These are phyloP conservation scores for Arthrobotrys musiformis DNA, from an alignment of 2,329 filamentous ascomycete genomes.

Conservation along the genomic window DNA sequence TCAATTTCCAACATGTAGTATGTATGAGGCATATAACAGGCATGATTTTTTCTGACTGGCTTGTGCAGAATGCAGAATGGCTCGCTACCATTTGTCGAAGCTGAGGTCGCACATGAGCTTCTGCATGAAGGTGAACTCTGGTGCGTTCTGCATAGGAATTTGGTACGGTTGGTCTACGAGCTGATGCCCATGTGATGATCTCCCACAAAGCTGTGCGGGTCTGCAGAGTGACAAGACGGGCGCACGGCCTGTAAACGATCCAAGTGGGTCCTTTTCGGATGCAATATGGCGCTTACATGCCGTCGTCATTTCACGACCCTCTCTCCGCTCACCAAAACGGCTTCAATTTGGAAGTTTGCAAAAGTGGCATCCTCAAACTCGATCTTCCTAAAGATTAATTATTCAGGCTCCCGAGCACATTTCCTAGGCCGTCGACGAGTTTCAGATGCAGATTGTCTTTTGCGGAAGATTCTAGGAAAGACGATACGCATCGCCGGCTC, in stretches of 20 bases:
- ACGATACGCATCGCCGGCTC: conserved; percentile 42
- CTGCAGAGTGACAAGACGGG: conserved; percentile 46
- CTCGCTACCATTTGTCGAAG: conserved; percentile 40
- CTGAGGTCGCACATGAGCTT: conserved; percentile 46
- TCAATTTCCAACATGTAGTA: background rate
- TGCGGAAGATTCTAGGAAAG: conserved; percentile 37
- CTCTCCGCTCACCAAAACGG: background rate
- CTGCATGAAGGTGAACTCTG: conserved; percentile 35
- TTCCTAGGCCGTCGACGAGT: conserved; percentile 39
- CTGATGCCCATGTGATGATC: conserved; percentile 54
- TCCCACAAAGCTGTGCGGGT: conserved; percentile 33
- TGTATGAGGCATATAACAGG: conserved; percentile 48
- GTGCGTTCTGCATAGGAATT: background rate
- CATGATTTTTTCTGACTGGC: background rate
- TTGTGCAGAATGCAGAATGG: conserved; percentile 2
- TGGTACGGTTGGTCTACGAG: conserved; percentile 39
- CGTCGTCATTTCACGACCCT: conserved; percentile 48
- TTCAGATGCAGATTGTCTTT: conserved; percentile 41
- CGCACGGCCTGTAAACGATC: conserved; percentile 53
- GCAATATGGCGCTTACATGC: conserved; percentile 56
- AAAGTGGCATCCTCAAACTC: conserved; percentile 1
- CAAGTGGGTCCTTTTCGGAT: conserved; percentile 45
- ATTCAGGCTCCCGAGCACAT: conserved; percentile 27
- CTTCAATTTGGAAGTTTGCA: conserved; percentile 19
- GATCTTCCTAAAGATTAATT: background rate